Percentiles rank a stretch among this genome's conserved stretches.
Conservation (phyloP, 1,284 basidiomycete genomes). For the Irpex rosettiformis region DNA sequence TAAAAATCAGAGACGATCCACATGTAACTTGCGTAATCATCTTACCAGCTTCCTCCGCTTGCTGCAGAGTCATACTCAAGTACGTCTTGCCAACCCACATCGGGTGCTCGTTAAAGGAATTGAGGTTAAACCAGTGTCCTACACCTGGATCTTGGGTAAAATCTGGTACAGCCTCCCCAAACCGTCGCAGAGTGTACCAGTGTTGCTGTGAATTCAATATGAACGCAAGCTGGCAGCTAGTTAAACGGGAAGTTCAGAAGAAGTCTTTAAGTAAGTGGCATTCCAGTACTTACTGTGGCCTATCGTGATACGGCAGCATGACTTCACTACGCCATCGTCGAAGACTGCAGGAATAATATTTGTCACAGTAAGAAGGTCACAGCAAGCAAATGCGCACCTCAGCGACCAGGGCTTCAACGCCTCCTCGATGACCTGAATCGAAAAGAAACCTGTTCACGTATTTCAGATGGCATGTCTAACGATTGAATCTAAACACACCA, state of each 20-base stretch:
- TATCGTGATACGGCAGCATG: constrained; percentile 73
- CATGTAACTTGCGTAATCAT: not conserved
- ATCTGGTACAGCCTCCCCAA: constrained; percentile 51
- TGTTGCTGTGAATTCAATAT: constrained; percentile 86
- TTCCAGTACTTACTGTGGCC: constrained; percentile 63
- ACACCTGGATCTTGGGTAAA: constrained; percentile 41
- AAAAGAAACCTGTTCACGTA: constrained; percentile 71
- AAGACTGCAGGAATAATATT: constrained; percentile 38
- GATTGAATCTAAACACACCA: constrained; percentile 49
- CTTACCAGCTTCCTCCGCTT: constrained; percentile 81
- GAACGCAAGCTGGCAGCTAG: constrained; percentile 81
- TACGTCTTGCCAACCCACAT: constrained; percentile 85
- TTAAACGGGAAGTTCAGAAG: constrained; percentile 3
- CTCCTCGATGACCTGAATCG: constrained; percentile 76
- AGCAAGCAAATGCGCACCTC: constrained; percentile 42
- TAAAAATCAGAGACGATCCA: not conserved
- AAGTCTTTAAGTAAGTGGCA: not conserved
- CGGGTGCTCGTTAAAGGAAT: constrained; percentile 71
- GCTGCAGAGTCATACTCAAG: constrained; percentile 82
- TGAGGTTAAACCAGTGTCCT: constrained; percentile 89
- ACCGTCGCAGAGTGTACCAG: constrained; percentile 87
- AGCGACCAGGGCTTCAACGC: constrained; percentile 84
- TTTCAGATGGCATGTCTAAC: not conserved
- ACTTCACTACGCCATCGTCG: constrained; percentile 83
- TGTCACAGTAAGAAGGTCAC: not conserved